A percentile compares a stretch with the other conserved stretches of the same genome.
Conservation (phyloP, 441 rosid genomes). For the Mallotus japonicus region DNA sequence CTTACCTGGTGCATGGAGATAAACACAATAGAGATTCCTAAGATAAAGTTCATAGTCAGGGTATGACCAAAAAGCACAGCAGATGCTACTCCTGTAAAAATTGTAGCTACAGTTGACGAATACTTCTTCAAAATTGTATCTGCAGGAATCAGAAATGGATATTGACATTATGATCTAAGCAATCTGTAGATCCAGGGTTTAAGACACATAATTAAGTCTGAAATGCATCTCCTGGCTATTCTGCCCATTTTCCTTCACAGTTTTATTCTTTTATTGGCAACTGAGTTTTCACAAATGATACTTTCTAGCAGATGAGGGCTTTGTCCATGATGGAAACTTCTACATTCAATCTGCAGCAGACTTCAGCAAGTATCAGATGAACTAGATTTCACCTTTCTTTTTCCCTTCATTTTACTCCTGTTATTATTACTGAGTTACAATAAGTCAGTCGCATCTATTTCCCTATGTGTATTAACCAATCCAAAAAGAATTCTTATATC, state of each 20-base stretch:
- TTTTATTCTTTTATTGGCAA: neutral
- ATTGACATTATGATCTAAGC: neutral
- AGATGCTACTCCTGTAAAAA: conserved; percentile 95
- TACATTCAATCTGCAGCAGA: neutral
- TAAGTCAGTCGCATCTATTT: neutral
- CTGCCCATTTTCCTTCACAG: neutral
- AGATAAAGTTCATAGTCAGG: conserved; percentile 75
- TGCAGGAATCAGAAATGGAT: conserved; percentile 23
- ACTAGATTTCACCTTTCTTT: neutral
- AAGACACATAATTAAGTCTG: neutral
- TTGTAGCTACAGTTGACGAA: conserved; percentile 93
- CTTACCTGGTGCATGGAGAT: conserved; percentile 97
- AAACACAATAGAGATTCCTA: conserved; percentile 91
- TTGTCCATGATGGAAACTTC: neutral
- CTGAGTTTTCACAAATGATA: neutral
- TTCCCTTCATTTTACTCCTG: neutral
- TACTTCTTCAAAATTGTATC: conserved; percentile 98
- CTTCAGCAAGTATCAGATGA: neutral
- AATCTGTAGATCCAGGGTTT: neutral
- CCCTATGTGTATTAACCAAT: neutral
- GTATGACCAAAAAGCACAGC: conserved; percentile 87
- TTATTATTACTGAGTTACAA: neutral
- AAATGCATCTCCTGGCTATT: neutral
- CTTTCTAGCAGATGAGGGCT: neutral
- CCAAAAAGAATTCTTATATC: neutral